Evolutionary conservation across 148 eudicot species (phyloP).

Genomic region (Rhododendron mucronatum): DNA sequence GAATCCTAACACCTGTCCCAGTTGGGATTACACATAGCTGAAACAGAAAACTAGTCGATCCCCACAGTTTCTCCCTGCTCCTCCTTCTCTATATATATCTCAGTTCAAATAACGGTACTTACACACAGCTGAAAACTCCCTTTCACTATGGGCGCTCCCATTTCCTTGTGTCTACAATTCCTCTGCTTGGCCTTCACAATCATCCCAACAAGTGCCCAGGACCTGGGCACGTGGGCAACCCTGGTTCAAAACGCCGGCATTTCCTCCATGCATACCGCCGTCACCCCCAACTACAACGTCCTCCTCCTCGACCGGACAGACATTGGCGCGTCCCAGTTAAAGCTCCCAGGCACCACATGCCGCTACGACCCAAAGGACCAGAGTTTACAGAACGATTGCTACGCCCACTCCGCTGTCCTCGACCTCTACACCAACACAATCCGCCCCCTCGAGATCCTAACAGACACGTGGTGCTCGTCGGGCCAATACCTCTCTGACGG

Average conservation of each 20-base stretch:
- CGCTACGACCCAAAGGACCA: constrained; percentile 27
- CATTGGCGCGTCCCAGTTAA: constrained; percentile 53
- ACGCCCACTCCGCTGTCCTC: constrained; percentile 76
- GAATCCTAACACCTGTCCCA: too few relatives aligned
- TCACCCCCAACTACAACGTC: constrained; percentile 69
- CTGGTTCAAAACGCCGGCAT: constrained; percentile 67
- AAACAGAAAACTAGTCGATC: too few relatives aligned
- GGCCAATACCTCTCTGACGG: constrained; percentile 94
- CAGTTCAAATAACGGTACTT: too few relatives aligned
- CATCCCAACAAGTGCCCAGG: constrained; percentile 17
- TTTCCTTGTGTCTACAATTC: background rate
- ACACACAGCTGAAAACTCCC: background rate
- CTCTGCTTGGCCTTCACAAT: background rate
- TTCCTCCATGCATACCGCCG: constrained; percentile 97
- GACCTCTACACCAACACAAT: constrained; percentile 48
- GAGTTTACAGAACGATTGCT: constrained; percentile 46
- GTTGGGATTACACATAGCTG: too few relatives aligned
- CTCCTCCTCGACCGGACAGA: constrained; percentile 84
- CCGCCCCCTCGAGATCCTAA: constrained; percentile 64
- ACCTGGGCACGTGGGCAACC: constrained; percentile 85
- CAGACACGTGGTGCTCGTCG: constrained; percentile 99
- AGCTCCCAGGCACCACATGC: constrained; percentile 41
- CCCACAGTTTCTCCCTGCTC: too few relatives aligned
- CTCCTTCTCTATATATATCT: too few relatives aligned
- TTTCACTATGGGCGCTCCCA: background rate